Conservation (phyloP, 345 rosid genomes). For the Litchi chinensis region DNA sequence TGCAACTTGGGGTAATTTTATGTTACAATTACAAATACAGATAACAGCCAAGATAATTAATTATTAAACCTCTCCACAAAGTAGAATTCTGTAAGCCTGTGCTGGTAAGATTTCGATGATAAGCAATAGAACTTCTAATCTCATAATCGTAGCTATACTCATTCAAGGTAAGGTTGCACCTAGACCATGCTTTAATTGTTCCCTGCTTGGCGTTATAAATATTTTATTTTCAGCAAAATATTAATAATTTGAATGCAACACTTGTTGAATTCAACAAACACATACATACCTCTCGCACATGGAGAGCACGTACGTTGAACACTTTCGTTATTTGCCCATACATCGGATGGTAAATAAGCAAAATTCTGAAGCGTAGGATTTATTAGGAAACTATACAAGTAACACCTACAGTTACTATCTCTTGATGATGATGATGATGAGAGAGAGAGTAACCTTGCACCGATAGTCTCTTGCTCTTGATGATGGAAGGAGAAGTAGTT, state of each 20-base stretch:
- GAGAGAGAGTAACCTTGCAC: background rate
- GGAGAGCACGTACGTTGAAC: too few species aligned
- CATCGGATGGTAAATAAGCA: background rate
- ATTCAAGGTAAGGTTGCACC: too few species aligned
- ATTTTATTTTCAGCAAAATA: too few species aligned
- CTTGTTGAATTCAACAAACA: too few species aligned
- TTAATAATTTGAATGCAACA: too few species aligned
- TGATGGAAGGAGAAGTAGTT: background rate
- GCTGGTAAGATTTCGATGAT: slow-evolving; percentile 8
- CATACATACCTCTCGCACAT: too few species aligned
- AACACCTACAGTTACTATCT: background rate
- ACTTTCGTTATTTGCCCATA: too few species aligned
- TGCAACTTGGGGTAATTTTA: background rate
- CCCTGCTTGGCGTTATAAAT: background rate
- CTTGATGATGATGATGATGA: background rate
- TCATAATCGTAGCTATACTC: background rate
- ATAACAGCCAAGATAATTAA: background rate
- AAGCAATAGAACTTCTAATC: background rate
- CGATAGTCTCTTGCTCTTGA: background rate
- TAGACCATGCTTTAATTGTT: background rate
- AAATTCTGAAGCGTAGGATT: background rate
- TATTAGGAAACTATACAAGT: background rate
- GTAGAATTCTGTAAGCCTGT: background rate
- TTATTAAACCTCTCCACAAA: background rate
- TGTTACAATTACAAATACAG: background rate